Conservation (phyloP, 2,329 filamentous ascomycete species). For the Microsporum audouinii region DNA sequence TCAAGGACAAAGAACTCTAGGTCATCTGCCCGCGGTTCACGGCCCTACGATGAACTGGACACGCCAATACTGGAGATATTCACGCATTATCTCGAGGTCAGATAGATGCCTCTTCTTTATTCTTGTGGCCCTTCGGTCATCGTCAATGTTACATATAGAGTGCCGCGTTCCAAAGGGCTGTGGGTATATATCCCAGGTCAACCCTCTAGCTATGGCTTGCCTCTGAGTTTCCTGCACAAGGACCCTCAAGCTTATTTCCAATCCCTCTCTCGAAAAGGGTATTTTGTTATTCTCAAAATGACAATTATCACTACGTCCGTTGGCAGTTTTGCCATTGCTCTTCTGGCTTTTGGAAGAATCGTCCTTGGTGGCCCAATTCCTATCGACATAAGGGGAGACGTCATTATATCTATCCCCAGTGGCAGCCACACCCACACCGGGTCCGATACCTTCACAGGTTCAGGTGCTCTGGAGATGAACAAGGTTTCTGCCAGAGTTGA, state of each 20-base stretch:
- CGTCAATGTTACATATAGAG: background rate
- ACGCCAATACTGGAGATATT: background rate
- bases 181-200: background rate
- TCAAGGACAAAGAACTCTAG: background rate
- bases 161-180: background rate
- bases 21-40: background rate
- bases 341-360: background rate
- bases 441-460: background rate
- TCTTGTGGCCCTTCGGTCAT: background rate
- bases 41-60: background rate
- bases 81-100: background rate
- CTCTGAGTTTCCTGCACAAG: background rate
- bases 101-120: background rate
- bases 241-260: background rate
- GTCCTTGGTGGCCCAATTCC: background rate
- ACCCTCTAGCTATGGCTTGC: background rate
- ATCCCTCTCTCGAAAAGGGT: background rate
- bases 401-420: background rate
- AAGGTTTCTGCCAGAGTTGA: background rate
- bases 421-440: background rate
- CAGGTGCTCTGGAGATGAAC: background rate
- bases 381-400: background rate
- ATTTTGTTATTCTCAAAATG: background rate
- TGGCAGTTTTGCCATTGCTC: background rate
- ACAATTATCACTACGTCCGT: background rate